These are phyloP conservation scores for Eucalyptus brandiana DNA, from an alignment of 345 rosid species.

Conservation along the genomic window DNA sequence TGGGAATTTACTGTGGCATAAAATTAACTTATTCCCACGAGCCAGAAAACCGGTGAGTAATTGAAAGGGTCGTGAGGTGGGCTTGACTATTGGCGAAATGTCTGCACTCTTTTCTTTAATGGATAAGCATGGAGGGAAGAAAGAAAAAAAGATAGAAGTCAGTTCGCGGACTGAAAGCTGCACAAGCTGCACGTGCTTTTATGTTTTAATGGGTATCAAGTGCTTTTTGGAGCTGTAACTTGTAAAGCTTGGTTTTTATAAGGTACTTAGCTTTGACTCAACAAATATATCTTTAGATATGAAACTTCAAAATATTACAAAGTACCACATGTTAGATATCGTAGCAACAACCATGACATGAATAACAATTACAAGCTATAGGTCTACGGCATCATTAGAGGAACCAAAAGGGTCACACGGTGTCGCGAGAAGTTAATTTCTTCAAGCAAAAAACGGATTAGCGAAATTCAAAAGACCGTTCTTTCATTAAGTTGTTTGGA, in stretches of 20 bases:
- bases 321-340: background rate
- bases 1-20: background rate
- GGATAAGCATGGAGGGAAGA: background rate
- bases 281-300: background rate
- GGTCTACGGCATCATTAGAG: background rate
- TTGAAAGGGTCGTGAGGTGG: background rate
- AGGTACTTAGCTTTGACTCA: background rate
- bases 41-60: background rate
- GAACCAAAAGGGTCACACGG: rapidly evolving
- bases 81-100: background rate
- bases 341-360: background rate
- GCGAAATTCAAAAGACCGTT: background rate
- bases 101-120: background rate
- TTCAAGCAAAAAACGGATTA: background rate
- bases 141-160: background rate
- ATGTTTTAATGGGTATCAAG: background rate
- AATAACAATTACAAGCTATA: background rate
- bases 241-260: background rate
- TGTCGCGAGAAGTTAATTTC: background rate
- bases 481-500: background rate
- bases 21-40: background rate
- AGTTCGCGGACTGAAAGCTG: background rate
- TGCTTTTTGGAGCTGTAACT: background rate
- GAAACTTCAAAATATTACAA: background rate
- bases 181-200: background rate